Percentiles rank a stretch among this genome's conserved stretches.
These are phyloP conservation scores for Xylariaceae sp. DNA, from an alignment of 2,329 filamentous ascomycete species.

Conservation along the genomic window DNA sequence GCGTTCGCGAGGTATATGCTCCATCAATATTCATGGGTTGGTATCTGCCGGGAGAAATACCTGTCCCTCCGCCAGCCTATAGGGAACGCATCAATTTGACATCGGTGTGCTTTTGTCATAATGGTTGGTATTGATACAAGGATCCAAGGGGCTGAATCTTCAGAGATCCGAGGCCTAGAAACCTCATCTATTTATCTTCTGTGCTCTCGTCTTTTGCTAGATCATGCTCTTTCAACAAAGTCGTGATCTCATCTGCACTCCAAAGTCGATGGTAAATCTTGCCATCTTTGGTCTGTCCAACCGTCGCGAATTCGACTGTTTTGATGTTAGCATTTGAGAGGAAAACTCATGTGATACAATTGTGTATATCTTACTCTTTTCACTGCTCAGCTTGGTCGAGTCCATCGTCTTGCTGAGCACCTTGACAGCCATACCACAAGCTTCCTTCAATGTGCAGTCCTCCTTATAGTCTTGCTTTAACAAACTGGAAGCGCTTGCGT, in stretches of 20 bases:
- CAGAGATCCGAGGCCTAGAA: constrained; percentile 5
- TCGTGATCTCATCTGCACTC: constrained; percentile 95
- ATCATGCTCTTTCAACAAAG: constrained; percentile 91
- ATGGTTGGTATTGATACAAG: constrained; percentile 28
- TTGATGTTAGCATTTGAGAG: constrained; percentile 30
- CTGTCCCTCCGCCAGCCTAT: background rate
- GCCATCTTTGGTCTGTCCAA: constrained; percentile 91
- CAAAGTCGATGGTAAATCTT: constrained; percentile 98
- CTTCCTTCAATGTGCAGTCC: constrained; percentile 93
- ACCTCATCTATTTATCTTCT: constrained; percentile 60
- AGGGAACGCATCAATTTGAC: background rate
- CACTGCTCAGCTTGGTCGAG: constrained; percentile 95
- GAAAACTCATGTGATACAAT: background rate
- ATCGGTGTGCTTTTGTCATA: constrained; percentile 4
- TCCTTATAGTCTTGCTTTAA: constrained; percentile 99
- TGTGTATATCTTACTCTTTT: constrained; percentile 79
- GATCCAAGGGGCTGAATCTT: background rate
- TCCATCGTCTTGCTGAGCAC: constrained; percentile 99
- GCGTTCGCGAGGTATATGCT: background rate
- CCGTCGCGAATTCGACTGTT: constrained; percentile 94
- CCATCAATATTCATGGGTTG: background rate
- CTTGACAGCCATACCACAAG: constrained; percentile 96
- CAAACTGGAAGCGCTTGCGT: constrained; percentile 93
- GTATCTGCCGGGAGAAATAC: background rate
- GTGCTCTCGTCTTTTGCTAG: constrained; percentile 82